Evolutionary conservation across 495 filamentous ascomycete genomes (phyloP), one percentile per base, ranked within the genome.

Genomic region (Evernia prunastri): DNA sequence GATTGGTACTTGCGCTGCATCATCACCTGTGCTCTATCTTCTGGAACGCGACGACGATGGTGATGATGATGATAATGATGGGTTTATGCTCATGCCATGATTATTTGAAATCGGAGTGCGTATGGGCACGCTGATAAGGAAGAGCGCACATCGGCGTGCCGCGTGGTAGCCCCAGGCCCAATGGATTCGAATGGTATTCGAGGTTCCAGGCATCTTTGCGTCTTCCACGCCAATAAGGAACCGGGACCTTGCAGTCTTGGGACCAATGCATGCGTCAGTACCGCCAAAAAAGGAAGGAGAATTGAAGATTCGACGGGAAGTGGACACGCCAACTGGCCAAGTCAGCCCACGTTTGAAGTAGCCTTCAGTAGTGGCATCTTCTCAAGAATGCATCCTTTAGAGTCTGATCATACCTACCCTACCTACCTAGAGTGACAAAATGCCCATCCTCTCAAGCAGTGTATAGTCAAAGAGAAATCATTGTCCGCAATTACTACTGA

Each of bases 271-370:
- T 53, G 49, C 49, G 49, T 53, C 49, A 31, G 25, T 53, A 53
- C 49, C 49, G 13, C 49, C 49, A 6, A 15, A 53, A 53, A 8
- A 53, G 49, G 49, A 53, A 53, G 49, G 49, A 53, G 49, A 8
- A 53, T 53, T 53, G 49, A 53, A 29, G 49, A 27, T 51, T 51
- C 25, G 45, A 27, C 45, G 45, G 49, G 10, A 53, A 31, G 49
- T 17, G 25, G 49, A 17, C 27, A 53, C 25, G 49, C 49, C 49
- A 53, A 53, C 25, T 31, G 49, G 49, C 49, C 49, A 53, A 53
- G 49, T 31, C 49, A 53, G 49, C 25, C 49, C 49, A 31, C 49
- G 25, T 53, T 29, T n/a, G n/a, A 53, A 31, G n/a, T 53, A 53
- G 49, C 49, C 25, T 53, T 1, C 10, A 27, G 10, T 49, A 49